phyloP scores from a whole-genome alignment of 306 rosid species.

The Albizia julibrissin region DNA sequence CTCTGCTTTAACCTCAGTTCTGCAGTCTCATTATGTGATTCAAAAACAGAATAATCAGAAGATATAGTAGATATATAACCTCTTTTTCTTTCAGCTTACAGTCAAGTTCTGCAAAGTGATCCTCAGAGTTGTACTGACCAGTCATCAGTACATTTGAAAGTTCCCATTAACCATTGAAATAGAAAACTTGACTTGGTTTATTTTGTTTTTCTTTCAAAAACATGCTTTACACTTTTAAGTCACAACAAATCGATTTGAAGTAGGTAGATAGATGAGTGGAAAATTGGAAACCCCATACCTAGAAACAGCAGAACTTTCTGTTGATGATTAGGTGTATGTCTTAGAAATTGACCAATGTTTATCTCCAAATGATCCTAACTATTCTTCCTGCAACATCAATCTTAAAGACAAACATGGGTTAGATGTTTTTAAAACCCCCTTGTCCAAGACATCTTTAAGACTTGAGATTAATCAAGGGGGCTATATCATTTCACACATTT shows the following conservation, averaged over 20 bases:
- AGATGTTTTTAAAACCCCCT: neutral
- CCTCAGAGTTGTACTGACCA: slow-evolving; percentile 81
- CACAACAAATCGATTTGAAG: too few species aligned
- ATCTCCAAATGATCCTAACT: neutral
- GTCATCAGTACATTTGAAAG: neutral
- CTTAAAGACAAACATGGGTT: neutral
- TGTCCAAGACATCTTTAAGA: neutral
- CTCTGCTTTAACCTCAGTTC: neutral
- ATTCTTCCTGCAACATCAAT: neutral
- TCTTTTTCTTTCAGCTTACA: slow-evolving; percentile 71
- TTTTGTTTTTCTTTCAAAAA: too few species aligned
- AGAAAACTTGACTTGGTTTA: too few species aligned
- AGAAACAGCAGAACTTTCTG: too few species aligned
- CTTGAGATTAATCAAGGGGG: neutral
- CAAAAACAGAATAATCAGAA: neutral
- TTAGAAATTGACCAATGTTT: neutral
- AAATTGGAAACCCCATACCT: too few species aligned
- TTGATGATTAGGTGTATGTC: too few species aligned
- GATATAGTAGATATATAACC: slow-evolving; percentile 44
- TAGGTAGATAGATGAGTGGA: too few species aligned
- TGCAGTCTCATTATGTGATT: neutral
- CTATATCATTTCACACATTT: neutral
- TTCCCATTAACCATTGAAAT: too few species aligned
- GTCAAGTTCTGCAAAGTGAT: slow-evolving; percentile 64
- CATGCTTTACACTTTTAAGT: too few species aligned